These are phyloP conservation scores for Luffa aegyptiaca DNA, from an alignment of 306 rosid genomes.

Conservation along the genomic window DNA sequence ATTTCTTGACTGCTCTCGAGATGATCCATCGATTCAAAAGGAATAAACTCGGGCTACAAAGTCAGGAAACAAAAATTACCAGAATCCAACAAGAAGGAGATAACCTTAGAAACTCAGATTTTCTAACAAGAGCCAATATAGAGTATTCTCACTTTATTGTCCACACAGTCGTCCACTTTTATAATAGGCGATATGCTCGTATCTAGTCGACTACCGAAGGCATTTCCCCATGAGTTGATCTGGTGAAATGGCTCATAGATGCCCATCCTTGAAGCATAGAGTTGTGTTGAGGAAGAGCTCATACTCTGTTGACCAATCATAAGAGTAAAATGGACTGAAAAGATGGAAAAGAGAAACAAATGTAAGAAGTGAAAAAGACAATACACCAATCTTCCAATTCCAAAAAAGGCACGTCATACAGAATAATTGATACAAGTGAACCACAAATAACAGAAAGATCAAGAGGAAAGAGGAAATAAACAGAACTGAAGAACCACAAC, in stretches of 20 bases:
- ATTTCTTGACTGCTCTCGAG: slow-evolving; percentile 49
- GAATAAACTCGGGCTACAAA: slow-evolving; percentile 41
- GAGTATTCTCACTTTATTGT: slow-evolving; percentile 36
- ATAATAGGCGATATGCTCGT: slow-evolving; percentile 34
- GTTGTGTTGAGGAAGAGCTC: slow-evolving; percentile 53
- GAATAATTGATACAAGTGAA: background rate
- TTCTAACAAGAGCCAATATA: background rate
- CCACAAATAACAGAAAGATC: background rate
- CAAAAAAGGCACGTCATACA: background rate
- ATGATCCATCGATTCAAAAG: slow-evolving; percentile 39
- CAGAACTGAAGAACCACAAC: background rate
- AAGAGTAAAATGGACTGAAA: slow-evolving; percentile 5
- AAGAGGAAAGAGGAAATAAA: background rate
- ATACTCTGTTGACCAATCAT: slow-evolving; percentile 22
- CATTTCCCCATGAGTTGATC: slow-evolving; percentile 60
- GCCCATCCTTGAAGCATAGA: slow-evolving; percentile 49
- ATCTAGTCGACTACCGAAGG: slow-evolving; percentile 39
- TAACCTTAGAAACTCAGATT: slow-evolving; percentile 7
- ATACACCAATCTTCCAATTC: background rate
- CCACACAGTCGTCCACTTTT: slow-evolving; percentile 31
- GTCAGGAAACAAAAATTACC: slow-evolving; percentile 16
- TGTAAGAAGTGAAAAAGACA: slow-evolving; percentile 1
- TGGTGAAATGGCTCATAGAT: slow-evolving; percentile 75
- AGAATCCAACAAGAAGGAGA: slow-evolving; percentile 10
- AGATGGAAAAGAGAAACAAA: background rate